Conservation (phyloP, 2,329 filamentous ascomycete genomes). For the Cucurbitaria berberidis region DNA sequence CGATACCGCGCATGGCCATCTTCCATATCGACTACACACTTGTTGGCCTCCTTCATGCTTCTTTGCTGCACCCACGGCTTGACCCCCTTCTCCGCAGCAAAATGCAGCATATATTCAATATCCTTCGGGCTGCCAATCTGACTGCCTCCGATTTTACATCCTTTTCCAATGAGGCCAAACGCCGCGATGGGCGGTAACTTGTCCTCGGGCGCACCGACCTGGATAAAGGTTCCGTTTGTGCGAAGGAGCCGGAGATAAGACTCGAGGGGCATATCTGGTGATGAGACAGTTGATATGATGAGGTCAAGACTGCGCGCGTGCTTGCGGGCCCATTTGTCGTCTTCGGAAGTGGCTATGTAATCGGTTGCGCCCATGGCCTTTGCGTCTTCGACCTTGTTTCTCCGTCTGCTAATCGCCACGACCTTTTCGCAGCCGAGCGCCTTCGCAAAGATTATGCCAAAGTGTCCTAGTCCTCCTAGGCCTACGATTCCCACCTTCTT, state of each 20-base stretch:
- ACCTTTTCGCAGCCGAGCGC: conserved; percentile 73
- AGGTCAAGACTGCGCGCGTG: conserved; percentile 64
- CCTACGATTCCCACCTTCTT: conserved; percentile 75
- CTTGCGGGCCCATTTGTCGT: conserved; percentile 64
- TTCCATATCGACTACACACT: conserved; percentile 63
- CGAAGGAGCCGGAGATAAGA: conserved; percentile 68
- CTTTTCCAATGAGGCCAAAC: conserved; percentile 65
- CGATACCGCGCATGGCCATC: conserved; percentile 59
- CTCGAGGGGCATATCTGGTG: conserved; percentile 66
- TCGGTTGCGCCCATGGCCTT: conserved; percentile 68
- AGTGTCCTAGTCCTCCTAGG: conserved; percentile 75
- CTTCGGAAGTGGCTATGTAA: conserved; percentile 59
- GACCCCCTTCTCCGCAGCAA: conserved; percentile 65
- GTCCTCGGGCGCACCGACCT: conserved; percentile 71
- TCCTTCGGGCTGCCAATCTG: conserved; percentile 62
- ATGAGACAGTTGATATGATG: conserved; percentile 65
- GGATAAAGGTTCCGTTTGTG: conserved; percentile 67
- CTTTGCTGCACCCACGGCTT: conserved; percentile 68
- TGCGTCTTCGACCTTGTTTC: conserved; percentile 65
- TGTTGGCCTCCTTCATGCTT: conserved; percentile 61
- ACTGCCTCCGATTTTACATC: conserved; percentile 54
- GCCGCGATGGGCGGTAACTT: conserved; percentile 61
- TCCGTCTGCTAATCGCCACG: conserved; percentile 67
- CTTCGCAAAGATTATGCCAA: conserved; percentile 73
- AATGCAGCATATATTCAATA: conserved; percentile 66